These are phyloP conservation scores for Claviceps africana DNA, from an alignment of 2,329 filamentous ascomycete species.

Conservation along the genomic window DNA sequence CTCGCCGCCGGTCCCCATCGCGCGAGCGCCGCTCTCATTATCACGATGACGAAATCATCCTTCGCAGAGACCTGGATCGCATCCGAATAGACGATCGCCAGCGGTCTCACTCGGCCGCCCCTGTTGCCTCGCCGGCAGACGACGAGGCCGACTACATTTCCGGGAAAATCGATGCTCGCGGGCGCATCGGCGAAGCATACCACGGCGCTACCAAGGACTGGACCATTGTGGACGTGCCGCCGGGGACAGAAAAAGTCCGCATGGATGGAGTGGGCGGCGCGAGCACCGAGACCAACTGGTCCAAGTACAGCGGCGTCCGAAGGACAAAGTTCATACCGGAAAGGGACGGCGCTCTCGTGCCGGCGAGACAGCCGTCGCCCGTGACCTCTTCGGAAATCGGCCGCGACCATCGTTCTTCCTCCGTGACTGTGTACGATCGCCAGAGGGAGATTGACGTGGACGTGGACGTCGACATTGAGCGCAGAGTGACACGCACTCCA, in stretches of 20 bases:
- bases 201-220: constrained; percentile 64
- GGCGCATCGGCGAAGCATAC: constrained; percentile 57
- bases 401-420: constrained; percentile 23
- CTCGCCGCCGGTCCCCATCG: constrained; percentile 17
- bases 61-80: constrained; percentile 41
- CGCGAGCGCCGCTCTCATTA: constrained; percentile 27
- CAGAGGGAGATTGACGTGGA: constrained; percentile 39
- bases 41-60: constrained; percentile 52
- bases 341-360: constrained; percentile 33
- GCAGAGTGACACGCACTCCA: constrained; percentile 24
- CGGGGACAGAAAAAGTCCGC: constrained; percentile 66
- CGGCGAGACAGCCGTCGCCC: constrained; percentile 14
- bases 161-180: constrained; percentile 41
- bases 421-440: constrained; percentile 31
- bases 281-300: constrained; percentile 65
- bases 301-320: constrained; percentile 64
- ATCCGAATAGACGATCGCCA: constrained; percentile 30
- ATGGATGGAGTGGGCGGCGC: constrained; percentile 69
- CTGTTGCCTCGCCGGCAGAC: constrained; percentile 26
- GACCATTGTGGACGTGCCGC: constrained; percentile 72
- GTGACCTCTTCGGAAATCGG: constrained; percentile 7
- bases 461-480: constrained; percentile 42
- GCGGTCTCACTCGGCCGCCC: constrained; percentile 38
- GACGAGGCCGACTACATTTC: constrained; percentile 53
- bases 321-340: constrained; percentile 62